Evolutionary conservation across 768 basidiomycete genomes (phyloP).

Genomic region (Cystoderma amianthinum): DNA sequence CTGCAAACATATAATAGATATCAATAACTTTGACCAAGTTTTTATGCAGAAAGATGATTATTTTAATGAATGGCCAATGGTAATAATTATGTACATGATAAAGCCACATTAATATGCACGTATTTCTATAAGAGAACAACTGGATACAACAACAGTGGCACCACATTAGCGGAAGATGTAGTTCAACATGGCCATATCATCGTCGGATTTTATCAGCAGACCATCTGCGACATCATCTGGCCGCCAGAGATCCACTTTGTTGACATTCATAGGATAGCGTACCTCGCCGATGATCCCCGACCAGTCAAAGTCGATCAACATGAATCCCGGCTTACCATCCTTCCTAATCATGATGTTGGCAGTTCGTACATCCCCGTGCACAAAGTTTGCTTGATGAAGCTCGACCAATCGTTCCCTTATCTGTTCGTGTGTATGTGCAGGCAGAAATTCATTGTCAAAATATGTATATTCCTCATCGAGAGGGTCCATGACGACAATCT

Average conservation of each 20-base stretch:
- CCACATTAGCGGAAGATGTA: no score
- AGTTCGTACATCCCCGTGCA: conserved; percentile 17
- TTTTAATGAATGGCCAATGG: no score
- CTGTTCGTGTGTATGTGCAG: background rate
- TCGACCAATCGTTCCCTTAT: background rate
- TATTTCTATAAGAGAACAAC: no score
- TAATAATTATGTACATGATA: no score
- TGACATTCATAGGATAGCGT: conserved; percentile 10
- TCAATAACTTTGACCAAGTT: no score
- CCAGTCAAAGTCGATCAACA: conserved; percentile 20
- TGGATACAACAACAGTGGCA: no score
- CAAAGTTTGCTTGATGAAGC: conserved; percentile 9
- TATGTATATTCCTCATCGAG: background rate
- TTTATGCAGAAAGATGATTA: no score
- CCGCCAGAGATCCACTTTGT: background rate
- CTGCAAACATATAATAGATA: no score
- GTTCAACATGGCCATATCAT: background rate
- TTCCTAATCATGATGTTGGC: conserved; percentile 14
- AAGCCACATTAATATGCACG: no score
- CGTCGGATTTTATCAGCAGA: background rate
- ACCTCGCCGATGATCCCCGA: conserved; percentile 11
- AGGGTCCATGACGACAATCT: background rate
- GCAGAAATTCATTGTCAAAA: background rate
- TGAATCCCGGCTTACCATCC: conserved; percentile 5
- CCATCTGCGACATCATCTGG: background rate